These are phyloP conservation scores for Trichosporon asahii DNA, from an alignment of 1,284 basidiomycete genomes.

Conservation along the genomic window DNA sequence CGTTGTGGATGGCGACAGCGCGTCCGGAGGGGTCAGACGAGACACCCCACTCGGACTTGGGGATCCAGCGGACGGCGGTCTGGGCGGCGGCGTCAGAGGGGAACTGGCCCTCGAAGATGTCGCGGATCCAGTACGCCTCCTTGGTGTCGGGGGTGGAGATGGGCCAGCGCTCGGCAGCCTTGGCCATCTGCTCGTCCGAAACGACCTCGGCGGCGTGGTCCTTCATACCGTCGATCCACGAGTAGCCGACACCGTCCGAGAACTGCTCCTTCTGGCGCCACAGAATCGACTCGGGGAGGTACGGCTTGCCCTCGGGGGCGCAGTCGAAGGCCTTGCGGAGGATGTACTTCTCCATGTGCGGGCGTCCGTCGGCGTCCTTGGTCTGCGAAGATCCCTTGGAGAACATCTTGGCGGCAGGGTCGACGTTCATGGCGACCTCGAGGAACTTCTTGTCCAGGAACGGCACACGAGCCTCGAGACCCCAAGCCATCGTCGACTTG, in stretches of 20 bases:
- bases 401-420: conserved; percentile 88
- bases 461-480: conserved; percentile 95
- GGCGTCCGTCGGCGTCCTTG: conserved; percentile 76
- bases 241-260: conserved; percentile 98
- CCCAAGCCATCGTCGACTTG: conserved; percentile 99
- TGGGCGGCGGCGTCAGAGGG: conserved; percentile 78
- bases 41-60: conserved; percentile 91
- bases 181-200: conserved; percentile 76
- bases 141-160: conserved; percentile 89
- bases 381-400: conserved; percentile 73
- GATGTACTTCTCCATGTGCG: conserved; percentile 98
- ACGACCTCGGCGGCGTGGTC: conserved; percentile 72
- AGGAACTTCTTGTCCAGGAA: conserved; percentile 98
- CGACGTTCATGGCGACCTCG: conserved; percentile 87
- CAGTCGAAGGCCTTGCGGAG: conserved; percentile 95
- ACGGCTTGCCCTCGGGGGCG: conserved; percentile 75
- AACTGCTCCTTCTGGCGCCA: conserved; percentile 99
- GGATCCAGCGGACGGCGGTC: conserved; percentile 95
- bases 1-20: conserved; percentile 91
- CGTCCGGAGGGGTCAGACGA: conserved; percentile 90
- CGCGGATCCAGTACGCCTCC: conserved; percentile 92
- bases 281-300: conserved; percentile 88
- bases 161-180: conserved; percentile 73
- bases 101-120: conserved; percentile 88
- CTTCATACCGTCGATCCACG: conserved; percentile 99